A percentile compares a stretch with the other conserved stretches of the same genome.
These are phyloP conservation scores for Verbena officinalis DNA, from an alignment of 257 asterid genomes.

Conservation along the genomic window DNA sequence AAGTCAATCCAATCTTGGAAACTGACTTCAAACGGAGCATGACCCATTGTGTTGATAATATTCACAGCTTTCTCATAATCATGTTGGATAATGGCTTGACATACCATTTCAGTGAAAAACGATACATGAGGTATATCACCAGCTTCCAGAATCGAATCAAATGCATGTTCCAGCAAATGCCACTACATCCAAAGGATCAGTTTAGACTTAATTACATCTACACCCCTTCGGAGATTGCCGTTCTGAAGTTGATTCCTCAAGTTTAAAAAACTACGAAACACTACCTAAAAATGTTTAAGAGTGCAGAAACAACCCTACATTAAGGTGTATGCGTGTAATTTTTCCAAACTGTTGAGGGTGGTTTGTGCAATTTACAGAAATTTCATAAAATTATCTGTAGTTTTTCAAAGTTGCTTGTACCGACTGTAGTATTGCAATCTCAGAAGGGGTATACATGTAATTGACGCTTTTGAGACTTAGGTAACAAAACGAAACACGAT, in stretches of 20 bases:
- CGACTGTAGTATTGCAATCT: not conserved
- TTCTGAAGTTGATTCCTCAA: too few species aligned
- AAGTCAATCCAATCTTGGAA: slow-evolving; percentile 63
- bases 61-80: slow-evolving; percentile 54
- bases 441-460: not conserved
- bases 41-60: slow-evolving; percentile 60
- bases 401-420: too few species aligned
- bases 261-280: too few species aligned
- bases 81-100: slow-evolving; percentile 50
- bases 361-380: too few species aligned
- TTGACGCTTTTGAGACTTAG: not conserved
- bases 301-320: too few species aligned
- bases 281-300: too few species aligned
- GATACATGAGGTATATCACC: slow-evolving; percentile 76
- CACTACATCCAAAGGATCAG: slow-evolving; percentile 48
- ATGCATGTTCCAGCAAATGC: slow-evolving; percentile 89
- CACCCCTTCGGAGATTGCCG: too few species aligned
- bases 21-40: slow-evolving; percentile 71
- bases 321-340: too few species aligned
- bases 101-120: slow-evolving; percentile 68
- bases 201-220: too few species aligned
- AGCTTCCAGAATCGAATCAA: slow-evolving; percentile 68
- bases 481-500: slow-evolving; percentile 8
- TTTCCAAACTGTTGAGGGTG: too few species aligned
- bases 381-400: too few species aligned